Conservation (phyloP, 768 basidiomycete genomes). For the Xerocomellus intermedius region DNA sequence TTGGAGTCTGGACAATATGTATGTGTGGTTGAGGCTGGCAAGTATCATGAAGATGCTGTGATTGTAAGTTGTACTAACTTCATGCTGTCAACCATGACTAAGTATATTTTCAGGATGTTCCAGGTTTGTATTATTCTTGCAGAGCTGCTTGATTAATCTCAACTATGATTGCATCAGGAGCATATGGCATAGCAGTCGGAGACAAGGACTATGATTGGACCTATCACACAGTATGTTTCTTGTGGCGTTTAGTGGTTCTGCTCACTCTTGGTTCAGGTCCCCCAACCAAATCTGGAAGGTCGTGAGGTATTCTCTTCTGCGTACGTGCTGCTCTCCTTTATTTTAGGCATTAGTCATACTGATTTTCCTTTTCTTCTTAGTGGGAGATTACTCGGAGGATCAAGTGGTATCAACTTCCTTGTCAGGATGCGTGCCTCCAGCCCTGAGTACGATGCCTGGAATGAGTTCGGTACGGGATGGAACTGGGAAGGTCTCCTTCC, state of each 20-base stretch:
- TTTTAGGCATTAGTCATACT: background rate
- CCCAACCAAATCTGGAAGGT: conserved; percentile 9
- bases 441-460: conserved; percentile 20
- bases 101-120: conserved; percentile 10
- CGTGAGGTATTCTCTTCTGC: background rate
- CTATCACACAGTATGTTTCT: conserved; percentile 14
- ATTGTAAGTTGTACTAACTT: conserved; percentile 8
- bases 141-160: background rate
- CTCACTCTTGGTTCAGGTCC: conserved; percentile 8
- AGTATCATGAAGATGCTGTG: conserved; percentile 6
- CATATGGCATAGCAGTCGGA: background rate
- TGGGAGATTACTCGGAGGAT: conserved; percentile 20
- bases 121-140: conserved; percentile 9
- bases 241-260: background rate
- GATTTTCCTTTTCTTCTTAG: background rate
- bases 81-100: background rate
- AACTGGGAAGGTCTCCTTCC: conserved; percentile 16
- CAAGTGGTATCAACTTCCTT: conserved; percentile 19
- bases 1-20: conserved; percentile 13
- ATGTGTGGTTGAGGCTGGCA: conserved; percentile 20
- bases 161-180: background rate
- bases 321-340: background rate
- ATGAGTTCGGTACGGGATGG: conserved; percentile 18
- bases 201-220: conserved; percentile 17
- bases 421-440: conserved; percentile 21